Evolutionary conservation across 1,139 yeast genomes (phyloP).

Genomic region (Martiniozyma asiatica): DNA sequence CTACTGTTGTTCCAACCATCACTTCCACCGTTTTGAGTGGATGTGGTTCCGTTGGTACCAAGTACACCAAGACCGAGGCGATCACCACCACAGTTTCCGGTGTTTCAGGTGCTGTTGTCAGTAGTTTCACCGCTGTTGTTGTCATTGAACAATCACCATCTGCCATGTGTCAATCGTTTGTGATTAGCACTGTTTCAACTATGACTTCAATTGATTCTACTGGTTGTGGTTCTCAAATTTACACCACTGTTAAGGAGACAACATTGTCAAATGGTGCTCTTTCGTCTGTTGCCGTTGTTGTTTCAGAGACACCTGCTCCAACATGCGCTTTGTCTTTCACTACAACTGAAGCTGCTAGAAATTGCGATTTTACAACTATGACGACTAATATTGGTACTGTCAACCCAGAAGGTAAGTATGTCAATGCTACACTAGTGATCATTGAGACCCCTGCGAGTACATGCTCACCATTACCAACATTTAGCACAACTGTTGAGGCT

Average conservation of each 20-base stretch:
- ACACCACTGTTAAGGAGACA: neutral
- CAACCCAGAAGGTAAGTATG: neutral
- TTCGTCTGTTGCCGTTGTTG: slow-evolving; percentile 2
- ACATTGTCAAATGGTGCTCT: slow-evolving; percentile 1
- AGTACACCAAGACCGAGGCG: too few relatives aligned
- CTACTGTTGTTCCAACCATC: too few relatives aligned
- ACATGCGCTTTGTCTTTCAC: neutral
- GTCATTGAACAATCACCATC: too few relatives aligned
- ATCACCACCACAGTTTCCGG: too few relatives aligned
- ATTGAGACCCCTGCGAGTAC: neutral
- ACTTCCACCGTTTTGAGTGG: too few relatives aligned
- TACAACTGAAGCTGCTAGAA: neutral
- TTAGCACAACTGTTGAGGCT: neutral
- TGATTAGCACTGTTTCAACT: too few relatives aligned
- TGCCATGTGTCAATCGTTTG: too few relatives aligned
- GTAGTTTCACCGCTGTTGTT: slow-evolving; percentile 1
- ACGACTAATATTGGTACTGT: slow-evolving; percentile 2
- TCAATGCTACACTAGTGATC: slow-evolving; percentile 3
- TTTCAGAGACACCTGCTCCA: too few relatives aligned
- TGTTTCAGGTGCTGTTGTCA: neutral
- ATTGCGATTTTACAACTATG: slow-evolving; percentile 2
- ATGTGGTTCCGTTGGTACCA: too few relatives aligned
- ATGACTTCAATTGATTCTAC: too few relatives aligned
- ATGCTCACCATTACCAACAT: too few relatives aligned
- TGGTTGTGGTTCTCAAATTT: slow-evolving; percentile 6